A percentile compares a stretch with the other conserved stretches of the same genome.
Evolutionary conservation across 768 basidiomycete genomes (phyloP).

Genomic region (Kwoniella sp.): DNA sequence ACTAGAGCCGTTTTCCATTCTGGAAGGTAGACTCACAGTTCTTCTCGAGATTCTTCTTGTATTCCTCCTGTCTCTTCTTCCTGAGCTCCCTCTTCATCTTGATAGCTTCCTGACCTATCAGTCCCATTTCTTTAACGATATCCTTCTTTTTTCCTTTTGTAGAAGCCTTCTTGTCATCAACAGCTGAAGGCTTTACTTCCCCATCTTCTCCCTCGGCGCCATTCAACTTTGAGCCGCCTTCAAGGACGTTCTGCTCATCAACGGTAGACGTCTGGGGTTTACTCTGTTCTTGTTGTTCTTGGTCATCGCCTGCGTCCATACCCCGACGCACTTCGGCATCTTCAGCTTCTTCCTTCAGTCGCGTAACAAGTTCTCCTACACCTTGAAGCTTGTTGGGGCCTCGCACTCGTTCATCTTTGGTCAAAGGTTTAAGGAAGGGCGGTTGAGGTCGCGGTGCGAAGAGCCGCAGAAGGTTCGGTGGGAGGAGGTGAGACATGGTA

Average conservation of each 20-base stretch:
- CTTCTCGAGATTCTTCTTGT: slow-evolving; percentile 58
- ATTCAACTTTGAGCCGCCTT: slow-evolving; percentile 17
- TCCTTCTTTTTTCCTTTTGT: slow-evolving; percentile 77
- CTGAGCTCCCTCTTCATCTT: slow-evolving; percentile 51
- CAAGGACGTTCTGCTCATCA: slow-evolving; percentile 11
- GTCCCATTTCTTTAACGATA: slow-evolving; percentile 37
- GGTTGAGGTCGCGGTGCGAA: slow-evolving; percentile 92
- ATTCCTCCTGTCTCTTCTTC: slow-evolving; percentile 54
- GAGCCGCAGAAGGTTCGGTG: slow-evolving; percentile 93
- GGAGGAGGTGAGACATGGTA: slow-evolving; percentile 61
- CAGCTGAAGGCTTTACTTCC: slow-evolving; percentile 77
- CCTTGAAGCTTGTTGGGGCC: slow-evolving; percentile 70
- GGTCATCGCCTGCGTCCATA: slow-evolving; percentile 25
- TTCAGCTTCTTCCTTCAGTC: slow-evolving; percentile 76
- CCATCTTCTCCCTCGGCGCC: slow-evolving; percentile 56
- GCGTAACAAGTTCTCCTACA: slow-evolving; percentile 72
- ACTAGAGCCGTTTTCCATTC: too few species aligned
- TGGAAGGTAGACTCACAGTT: slow-evolving; percentile 84
- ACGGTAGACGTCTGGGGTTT: slow-evolving; percentile 13
- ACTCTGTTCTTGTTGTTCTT: slow-evolving; percentile 29
- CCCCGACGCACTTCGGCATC: slow-evolving; percentile 44
- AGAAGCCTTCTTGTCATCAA: slow-evolving; percentile 20
- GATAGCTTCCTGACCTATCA: slow-evolving; percentile 52
- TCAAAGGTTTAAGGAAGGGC: slow-evolving; percentile 80
- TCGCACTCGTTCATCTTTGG: slow-evolving; percentile 76